phyloP scores from a whole-genome alignment of 495 filamentous ascomycete species.

The Penicillium canariense region DNA sequence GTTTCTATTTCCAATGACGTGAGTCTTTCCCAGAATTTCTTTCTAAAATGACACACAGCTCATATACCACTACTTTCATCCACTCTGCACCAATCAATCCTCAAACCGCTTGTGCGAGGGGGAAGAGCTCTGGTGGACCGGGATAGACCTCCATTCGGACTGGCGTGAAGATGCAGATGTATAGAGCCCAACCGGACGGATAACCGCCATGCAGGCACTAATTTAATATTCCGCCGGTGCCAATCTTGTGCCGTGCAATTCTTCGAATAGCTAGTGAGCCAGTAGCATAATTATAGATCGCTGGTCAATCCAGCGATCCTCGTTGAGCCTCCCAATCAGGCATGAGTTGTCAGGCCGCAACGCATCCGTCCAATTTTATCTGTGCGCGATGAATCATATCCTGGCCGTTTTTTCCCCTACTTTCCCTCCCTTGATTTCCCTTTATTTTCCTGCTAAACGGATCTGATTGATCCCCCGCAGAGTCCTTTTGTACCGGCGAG shows the following conservation, averaged over 20 bases:
- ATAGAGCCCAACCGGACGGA: neutral
- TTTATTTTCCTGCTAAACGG: constrained; percentile 3
- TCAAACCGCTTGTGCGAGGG: neutral
- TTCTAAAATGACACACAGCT: neutral
- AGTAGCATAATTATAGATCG: neutral
- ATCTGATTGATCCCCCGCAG: constrained; percentile 27
- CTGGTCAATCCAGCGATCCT: neutral
- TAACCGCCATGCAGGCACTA: neutral
- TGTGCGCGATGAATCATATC: constrained; percentile 34
- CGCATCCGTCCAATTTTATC: constrained; percentile 26
- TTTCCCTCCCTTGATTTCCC: constrained; percentile 4
- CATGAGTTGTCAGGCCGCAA: constrained; percentile 34
- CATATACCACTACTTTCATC: neutral
- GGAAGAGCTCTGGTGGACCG: neutral
- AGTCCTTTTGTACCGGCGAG: constrained; percentile 25
- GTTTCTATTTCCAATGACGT: too few species aligned
- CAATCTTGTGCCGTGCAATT: neutral
- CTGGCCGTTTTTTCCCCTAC: constrained; percentile 1
- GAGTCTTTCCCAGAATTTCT: too few species aligned
- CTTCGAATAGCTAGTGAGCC: neutral
- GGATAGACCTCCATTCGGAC: neutral
- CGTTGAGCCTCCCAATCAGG: constrained; percentile 28
- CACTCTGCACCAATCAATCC: neutral
- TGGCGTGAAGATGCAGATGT: neutral
- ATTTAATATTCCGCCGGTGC: neutral